These are phyloP conservation scores for Asterionellopsis glacialis DNA, from an alignment of 108 stramenopile species.

Conservation along the genomic window DNA sequence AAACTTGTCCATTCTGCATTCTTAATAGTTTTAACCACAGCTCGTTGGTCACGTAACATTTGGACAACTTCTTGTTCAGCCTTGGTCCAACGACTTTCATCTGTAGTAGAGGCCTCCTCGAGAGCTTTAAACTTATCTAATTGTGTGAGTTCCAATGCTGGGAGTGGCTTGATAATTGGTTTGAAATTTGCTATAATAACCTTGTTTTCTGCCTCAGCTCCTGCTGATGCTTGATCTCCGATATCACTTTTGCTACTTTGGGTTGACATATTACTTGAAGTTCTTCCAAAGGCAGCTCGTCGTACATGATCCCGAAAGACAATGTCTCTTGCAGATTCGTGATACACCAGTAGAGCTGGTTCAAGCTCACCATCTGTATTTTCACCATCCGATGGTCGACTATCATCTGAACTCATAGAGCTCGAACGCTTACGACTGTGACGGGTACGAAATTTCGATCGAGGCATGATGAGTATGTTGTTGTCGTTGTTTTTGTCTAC, in stretches of 20 bases:
- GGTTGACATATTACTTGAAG: slow-evolving; percentile 16
- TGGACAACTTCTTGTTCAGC: slow-evolving; percentile 68
- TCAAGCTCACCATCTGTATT: background rate
- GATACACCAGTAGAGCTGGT: slow-evolving; percentile 62
- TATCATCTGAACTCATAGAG: slow-evolving; percentile 3
- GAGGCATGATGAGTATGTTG: too few relatives aligned
- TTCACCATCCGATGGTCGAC: background rate
- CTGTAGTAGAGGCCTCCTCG: background rate
- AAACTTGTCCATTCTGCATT: slow-evolving; percentile 81
- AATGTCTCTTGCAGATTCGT: slow-evolving; percentile 80
- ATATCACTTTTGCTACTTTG: slow-evolving; percentile 8
- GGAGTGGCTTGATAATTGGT: slow-evolving; percentile 68
- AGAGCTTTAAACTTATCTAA: slow-evolving; percentile 44
- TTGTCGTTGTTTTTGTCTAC: too few relatives aligned
- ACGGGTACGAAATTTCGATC: too few relatives aligned
- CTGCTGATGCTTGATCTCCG: slow-evolving; percentile 10
- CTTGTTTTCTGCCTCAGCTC: background rate
- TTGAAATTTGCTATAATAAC: slow-evolving; percentile 63
- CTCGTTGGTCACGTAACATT: slow-evolving; percentile 46
- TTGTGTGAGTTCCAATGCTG: slow-evolving; percentile 48
- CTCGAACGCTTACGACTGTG: too few relatives aligned
- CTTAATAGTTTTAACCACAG: slow-evolving; percentile 76
- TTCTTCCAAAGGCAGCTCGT: slow-evolving; percentile 21
- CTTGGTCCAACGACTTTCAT: slow-evolving; percentile 30
- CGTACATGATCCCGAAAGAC: slow-evolving; percentile 86